Conservation (phyloP, 108 stramenopile genomes). For the Halocafeteria seosinensis region DNA sequence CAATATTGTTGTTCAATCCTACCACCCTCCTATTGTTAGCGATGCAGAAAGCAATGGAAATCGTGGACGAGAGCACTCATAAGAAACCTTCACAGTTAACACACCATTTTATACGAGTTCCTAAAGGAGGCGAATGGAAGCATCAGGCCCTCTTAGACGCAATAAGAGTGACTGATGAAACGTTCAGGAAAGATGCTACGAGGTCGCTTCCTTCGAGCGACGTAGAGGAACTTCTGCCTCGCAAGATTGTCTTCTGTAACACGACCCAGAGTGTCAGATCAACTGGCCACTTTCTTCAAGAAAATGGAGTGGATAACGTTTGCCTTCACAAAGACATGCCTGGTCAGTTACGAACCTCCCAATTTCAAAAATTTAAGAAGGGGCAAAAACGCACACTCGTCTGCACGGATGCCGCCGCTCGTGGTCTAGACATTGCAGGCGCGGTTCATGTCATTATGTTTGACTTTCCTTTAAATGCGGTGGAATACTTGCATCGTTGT, state of each 20-base stretch:
- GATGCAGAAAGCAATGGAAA: background rate
- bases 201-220: background rate
- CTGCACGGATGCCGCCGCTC: slow-evolving; percentile 64
- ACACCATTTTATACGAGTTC: background rate
- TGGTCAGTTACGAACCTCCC: background rate
- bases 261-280: background rate
- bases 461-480: slow-evolving; percentile 67
- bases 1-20: too few relatives aligned
- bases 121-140: background rate
- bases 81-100: background rate
- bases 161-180: background rate
- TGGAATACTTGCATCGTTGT: slow-evolving; percentile 71
- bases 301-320: background rate
- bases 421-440: slow-evolving; percentile 66
- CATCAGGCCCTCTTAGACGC: background rate
- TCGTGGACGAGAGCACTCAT: background rate
- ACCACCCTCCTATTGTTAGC: too few relatives aligned
- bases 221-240: background rate
- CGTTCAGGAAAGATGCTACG: background rate
- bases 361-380: background rate
- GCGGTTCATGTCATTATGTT: slow-evolving; percentile 73
- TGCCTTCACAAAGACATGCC: background rate
- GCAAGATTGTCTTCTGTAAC: background rate
- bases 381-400: slow-evolving; percentile 35
- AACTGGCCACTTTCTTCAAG: background rate